Percentiles rank a stretch among this genome's conserved stretches.
These are phyloP conservation scores for Globisporangium nodosum DNA, from an alignment of 352 stramenopile genomes.

Conservation along the genomic window DNA sequence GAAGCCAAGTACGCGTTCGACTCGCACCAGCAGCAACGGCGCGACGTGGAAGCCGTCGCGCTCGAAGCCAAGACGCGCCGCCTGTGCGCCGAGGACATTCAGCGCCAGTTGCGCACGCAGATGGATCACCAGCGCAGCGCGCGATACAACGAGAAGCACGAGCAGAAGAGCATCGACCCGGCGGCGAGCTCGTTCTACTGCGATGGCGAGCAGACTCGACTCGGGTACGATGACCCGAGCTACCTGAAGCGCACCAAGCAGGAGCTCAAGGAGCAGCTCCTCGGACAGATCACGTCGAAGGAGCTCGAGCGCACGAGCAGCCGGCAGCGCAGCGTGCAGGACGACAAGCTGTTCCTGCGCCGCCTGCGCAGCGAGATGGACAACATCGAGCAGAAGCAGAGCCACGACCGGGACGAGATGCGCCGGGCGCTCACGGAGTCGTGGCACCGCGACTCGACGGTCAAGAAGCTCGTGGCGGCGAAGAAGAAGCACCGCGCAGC, in stretches of 20 bases:
- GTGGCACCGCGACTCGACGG: slow-evolving; percentile 41
- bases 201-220: slow-evolving; percentile 39
- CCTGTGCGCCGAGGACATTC: slow-evolving; percentile 44
- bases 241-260: slow-evolving; percentile 35
- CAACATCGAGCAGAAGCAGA: slow-evolving; percentile 49
- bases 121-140: slow-evolving; percentile 35
- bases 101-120: slow-evolving; percentile 46
- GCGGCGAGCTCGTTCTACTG: slow-evolving; percentile 54
- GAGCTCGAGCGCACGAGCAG: slow-evolving; percentile 34
- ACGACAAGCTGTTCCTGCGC: slow-evolving; percentile 52
- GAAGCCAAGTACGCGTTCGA: slow-evolving; percentile 58
- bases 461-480: slow-evolving; percentile 57
- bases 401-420: slow-evolving; percentile 42
- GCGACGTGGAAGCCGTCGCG: slow-evolving; percentile 47
- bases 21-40: slow-evolving; percentile 43
- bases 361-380: slow-evolving; percentile 56
- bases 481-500: slow-evolving; percentile 57
- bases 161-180: slow-evolving; percentile 28
- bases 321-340: slow-evolving; percentile 37
- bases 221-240: slow-evolving; percentile 46
- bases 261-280: slow-evolving; percentile 48
- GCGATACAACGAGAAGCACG: slow-evolving; percentile 24
- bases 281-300: slow-evolving; percentile 54
- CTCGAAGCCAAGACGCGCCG: slow-evolving; percentile 42
- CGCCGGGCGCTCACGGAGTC: slow-evolving; percentile 53